Conservation (phyloP, 1,139 yeast species). For the Ashbya aceris region DNA sequence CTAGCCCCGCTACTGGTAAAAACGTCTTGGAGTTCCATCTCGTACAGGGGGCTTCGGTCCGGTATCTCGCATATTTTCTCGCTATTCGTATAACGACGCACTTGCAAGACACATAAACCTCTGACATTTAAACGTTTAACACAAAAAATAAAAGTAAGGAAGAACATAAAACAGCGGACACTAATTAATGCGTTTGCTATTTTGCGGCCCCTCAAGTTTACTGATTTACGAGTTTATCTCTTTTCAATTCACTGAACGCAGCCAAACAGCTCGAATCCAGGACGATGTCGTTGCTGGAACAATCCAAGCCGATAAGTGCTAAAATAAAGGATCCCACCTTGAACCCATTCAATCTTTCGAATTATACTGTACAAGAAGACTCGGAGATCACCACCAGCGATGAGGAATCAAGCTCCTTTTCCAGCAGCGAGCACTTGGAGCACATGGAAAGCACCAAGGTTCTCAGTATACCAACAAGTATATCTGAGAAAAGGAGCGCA, state of each 20-base stretch:
- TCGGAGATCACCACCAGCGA: constrained; percentile 4
- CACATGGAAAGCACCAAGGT: background rate
- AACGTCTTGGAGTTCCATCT: no score
- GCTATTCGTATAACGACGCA: no score
- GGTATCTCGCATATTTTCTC: no score
- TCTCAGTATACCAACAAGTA: background rate
- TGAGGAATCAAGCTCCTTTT: constrained; percentile 2
- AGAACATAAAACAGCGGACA: no score
- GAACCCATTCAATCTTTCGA: constrained; percentile 2
- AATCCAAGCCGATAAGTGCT: background rate
- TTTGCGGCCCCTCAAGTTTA: no score
- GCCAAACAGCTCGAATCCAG: constrained; percentile 1
- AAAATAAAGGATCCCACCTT: constrained; percentile 1
- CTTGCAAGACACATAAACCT: no score
- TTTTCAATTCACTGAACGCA: background rate
- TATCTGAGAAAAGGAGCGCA: background rate
- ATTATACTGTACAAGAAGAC: constrained; percentile 3
- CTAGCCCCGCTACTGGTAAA: no score
- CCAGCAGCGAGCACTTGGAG: constrained; percentile 1
- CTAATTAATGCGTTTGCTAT: no score
- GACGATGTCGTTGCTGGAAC: constrained; percentile 4
- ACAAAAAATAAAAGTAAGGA: no score
- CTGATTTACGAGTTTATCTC: no score
- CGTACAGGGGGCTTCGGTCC: no score
- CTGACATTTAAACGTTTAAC: no score